Percentiles rank a stretch among this genome's conserved stretches.
phyloP scores from a whole-genome alignment of 2,329 filamentous ascomycete genomes.

The Parascedosporium putredinis region DNA sequence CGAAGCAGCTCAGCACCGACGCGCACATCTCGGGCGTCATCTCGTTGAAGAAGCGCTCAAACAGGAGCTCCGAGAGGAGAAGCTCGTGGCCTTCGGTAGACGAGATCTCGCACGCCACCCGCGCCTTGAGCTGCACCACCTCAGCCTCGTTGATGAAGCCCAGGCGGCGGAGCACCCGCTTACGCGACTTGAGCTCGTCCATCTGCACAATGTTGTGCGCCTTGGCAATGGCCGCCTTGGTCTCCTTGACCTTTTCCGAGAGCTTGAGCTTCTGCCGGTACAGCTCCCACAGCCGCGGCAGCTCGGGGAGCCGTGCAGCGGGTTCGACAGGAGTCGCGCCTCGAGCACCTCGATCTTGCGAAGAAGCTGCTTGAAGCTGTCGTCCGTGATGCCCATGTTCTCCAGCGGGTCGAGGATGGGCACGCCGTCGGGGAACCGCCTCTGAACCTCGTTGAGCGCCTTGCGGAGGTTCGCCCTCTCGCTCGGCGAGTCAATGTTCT shows the following conservation, averaged over 20 bases:
- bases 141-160: slow-evolving; percentile 94
- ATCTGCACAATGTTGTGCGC: slow-evolving; percentile 85
- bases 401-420: slow-evolving; percentile 86
- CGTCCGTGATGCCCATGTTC: slow-evolving; percentile 90
- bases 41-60: slow-evolving; percentile 98
- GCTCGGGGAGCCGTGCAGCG: slow-evolving; percentile 82
- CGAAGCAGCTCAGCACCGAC: slow-evolving; percentile 81
- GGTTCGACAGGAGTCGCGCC: slow-evolving; percentile 77
- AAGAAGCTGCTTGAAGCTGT: slow-evolving; percentile 85
- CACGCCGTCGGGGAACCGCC: slow-evolving; percentile 85
- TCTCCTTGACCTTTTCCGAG: slow-evolving; percentile 69
- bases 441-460: slow-evolving; percentile 65
- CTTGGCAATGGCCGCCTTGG: slow-evolving; percentile 76
- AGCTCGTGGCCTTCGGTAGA: slow-evolving; percentile 85
- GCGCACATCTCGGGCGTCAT: slow-evolving; percentile 80
- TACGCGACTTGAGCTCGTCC: slow-evolving; percentile 91
- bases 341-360: slow-evolving; percentile 96
- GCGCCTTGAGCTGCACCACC: slow-evolving; percentile 92
- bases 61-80: slow-evolving; percentile 83
- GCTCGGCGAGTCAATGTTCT: slow-evolving; percentile 40
- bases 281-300: slow-evolving; percentile 76
- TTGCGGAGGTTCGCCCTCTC: slow-evolving; percentile 34
- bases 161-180: slow-evolving; percentile 85
- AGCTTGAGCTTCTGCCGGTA: slow-evolving; percentile 74
- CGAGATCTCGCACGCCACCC: slow-evolving; percentile 95